Evolutionary conservation across 2,329 filamentous ascomycete species (phyloP).

Genomic region (Elsinoe fawcettii): DNA sequence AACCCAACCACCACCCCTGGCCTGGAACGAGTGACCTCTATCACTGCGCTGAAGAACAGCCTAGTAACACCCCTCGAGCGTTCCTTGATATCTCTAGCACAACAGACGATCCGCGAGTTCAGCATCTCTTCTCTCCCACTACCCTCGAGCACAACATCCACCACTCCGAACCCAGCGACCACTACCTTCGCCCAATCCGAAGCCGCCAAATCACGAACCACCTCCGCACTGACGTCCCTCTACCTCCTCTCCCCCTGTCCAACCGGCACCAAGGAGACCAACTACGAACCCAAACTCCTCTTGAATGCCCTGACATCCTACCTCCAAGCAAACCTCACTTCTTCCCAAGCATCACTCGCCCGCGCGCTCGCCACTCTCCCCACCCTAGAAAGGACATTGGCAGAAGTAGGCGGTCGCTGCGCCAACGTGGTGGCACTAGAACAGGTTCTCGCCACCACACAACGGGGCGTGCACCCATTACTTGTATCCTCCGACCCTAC

Average conservation of each 20-base stretch:
- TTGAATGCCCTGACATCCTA: slow-evolving; percentile 73
- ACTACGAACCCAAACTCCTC: slow-evolving; percentile 61
- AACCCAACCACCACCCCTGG: slow-evolving; percentile 50
- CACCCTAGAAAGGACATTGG: slow-evolving; percentile 69
- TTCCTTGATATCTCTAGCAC: slow-evolving; percentile 62
- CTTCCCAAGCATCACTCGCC: slow-evolving; percentile 65
- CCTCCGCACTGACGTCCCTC: slow-evolving; percentile 66
- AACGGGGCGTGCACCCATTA: slow-evolving; percentile 61
- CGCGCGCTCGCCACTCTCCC: slow-evolving; percentile 73
- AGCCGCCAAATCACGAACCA: slow-evolving; percentile 64
- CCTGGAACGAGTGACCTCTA: slow-evolving; percentile 63
- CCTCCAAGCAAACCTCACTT: slow-evolving; percentile 70
- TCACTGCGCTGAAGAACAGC: slow-evolving; percentile 61
- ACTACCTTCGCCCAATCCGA: slow-evolving; percentile 53
- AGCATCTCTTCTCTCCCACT: slow-evolving; percentile 54
- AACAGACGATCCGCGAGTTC: slow-evolving; percentile 77
- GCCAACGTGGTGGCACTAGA: slow-evolving; percentile 89
- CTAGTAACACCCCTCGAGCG: slow-evolving; percentile 66
- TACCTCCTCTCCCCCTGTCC: slow-evolving; percentile 71
- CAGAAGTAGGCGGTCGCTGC: slow-evolving; percentile 74
- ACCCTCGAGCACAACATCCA: slow-evolving; percentile 25
- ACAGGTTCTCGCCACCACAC: slow-evolving; percentile 61
- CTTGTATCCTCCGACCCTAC: slow-evolving; percentile 30
- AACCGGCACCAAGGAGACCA: slow-evolving; percentile 35
- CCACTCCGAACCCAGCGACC: slow-evolving; percentile 18